Percentiles rank a stretch among this genome's conserved stretches.
phyloP scores from a whole-genome alignment of 1,139 yeast genomes.

The Groenewaldozyma auringiensis region DNA sequence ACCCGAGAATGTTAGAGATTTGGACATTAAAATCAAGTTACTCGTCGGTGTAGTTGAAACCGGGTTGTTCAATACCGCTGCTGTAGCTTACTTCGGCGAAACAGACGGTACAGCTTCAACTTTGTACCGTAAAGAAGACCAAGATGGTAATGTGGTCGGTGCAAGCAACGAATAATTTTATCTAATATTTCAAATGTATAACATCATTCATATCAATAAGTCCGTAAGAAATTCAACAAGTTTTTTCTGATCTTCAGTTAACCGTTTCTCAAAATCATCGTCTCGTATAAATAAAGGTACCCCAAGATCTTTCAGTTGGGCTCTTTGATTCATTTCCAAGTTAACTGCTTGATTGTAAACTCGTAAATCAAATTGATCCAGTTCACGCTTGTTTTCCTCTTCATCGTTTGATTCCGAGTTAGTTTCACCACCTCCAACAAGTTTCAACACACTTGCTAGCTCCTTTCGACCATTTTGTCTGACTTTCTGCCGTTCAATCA shows the following conservation, averaged over 20 bases:
- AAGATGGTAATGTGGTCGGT: background rate
- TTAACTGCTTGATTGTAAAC: constrained; percentile 15
- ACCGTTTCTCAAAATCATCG: background rate
- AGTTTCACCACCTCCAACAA: constrained; percentile 15
- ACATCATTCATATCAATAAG: background rate
- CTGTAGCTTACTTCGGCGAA: constrained; percentile 83
- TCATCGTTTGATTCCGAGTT: background rate
- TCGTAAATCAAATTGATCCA: constrained; percentile 16
- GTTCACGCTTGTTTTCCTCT: constrained; percentile 11
- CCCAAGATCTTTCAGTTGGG: constrained; percentile 16
- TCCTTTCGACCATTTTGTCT: constrained; percentile 15
- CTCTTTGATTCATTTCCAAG: constrained; percentile 15
- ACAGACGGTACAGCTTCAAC: constrained; percentile 53
- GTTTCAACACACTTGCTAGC: constrained; percentile 16
- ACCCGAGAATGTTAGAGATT: constrained; percentile 39
- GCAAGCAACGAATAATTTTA: background rate
- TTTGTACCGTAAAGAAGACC: constrained; percentile 3
- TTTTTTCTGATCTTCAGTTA: constrained; percentile 15
- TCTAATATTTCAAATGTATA: background rate
- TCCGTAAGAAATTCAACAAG: constrained; percentile 20
- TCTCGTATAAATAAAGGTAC: constrained; percentile 20
- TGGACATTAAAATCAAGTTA: constrained; percentile 60
- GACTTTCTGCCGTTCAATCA: constrained; percentile 12
- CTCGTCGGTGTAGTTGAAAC: constrained; percentile 96
- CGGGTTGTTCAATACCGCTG: constrained; percentile 75